These are phyloP conservation scores for Trichoderma citrinoviride DNA, from an alignment of 2,329 filamentous ascomycete species.

Conservation along the genomic window DNA sequence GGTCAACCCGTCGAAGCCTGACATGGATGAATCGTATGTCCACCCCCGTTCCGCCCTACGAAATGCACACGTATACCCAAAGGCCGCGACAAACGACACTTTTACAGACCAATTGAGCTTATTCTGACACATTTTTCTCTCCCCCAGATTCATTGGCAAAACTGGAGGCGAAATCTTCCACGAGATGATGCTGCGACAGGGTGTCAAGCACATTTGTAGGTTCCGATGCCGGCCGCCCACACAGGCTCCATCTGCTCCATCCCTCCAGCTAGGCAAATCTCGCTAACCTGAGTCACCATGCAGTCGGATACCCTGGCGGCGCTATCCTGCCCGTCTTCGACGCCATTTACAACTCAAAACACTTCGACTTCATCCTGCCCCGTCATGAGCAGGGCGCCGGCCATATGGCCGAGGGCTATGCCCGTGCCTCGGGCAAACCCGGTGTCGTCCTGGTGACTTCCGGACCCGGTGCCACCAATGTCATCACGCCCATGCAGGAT, in stretches of 20 bases:
- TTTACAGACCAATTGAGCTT: slow-evolving; percentile 17
- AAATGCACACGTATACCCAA: neutral
- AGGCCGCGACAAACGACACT: neutral
- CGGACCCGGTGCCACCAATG: slow-evolving; percentile 93
- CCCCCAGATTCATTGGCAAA: slow-evolving; percentile 76
- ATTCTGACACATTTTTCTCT: neutral
- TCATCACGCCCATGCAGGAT: slow-evolving; percentile 94
- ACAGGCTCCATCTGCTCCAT: slow-evolving; percentile 97
- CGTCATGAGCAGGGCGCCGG: slow-evolving; percentile 92
- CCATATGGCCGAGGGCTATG: slow-evolving; percentile 98
- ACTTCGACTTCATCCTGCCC: slow-evolving; percentile 94
- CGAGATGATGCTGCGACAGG: slow-evolving; percentile 94
- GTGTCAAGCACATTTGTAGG: slow-evolving; percentile 64
- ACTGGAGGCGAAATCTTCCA: slow-evolving; percentile 94
- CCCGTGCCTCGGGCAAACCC: slow-evolving; percentile 89
- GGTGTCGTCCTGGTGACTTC: slow-evolving; percentile 97
- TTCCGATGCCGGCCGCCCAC: slow-evolving; percentile 50
- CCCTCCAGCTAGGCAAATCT: slow-evolving; percentile 94
- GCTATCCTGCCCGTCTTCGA: slow-evolving; percentile 98
- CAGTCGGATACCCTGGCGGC: slow-evolving; percentile 87
- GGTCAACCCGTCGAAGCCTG: slow-evolving; percentile 54
- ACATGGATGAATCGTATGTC: slow-evolving; percentile 75
- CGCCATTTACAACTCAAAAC: slow-evolving; percentile 96
- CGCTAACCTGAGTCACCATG: slow-evolving; percentile 25
- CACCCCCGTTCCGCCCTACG: neutral